These are phyloP conservation scores for Aristolochia contorta DNA, from an alignment of 164 flowering plant genomes.

Conservation along the genomic window DNA sequence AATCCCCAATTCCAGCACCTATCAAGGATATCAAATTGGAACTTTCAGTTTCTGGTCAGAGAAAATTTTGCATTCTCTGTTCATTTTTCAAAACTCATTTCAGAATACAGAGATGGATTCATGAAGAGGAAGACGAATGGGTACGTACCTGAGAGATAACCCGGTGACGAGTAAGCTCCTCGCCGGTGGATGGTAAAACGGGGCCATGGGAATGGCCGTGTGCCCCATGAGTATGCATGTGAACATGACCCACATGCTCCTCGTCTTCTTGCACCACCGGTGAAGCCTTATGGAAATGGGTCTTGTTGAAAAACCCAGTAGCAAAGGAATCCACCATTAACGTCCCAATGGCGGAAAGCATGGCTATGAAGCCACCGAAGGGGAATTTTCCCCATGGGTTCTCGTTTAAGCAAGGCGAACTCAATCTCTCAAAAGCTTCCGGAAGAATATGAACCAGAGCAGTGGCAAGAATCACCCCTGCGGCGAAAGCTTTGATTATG, in stretches of 20 bases:
- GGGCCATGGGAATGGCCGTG: constrained; percentile 13
- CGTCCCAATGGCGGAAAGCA: constrained; percentile 23
- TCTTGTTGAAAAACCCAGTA: constrained; percentile 2
- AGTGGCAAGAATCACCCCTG: constrained; percentile 35
- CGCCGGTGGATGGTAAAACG: not conserved
- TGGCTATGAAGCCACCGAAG: constrained; percentile 24
- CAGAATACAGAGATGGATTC: too few species aligned
- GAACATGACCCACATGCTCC: constrained; percentile 16
- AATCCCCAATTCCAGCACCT: constrained; percentile 36
- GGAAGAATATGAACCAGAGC: constrained; percentile 33
- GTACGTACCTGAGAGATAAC: constrained; percentile 9
- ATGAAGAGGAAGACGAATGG: not conserved
- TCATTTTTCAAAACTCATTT: not conserved
- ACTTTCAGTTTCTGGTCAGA: not conserved
- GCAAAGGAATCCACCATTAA: constrained; percentile 11
- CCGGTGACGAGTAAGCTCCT: constrained; percentile 6
- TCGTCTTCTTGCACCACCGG: constrained; percentile 2
- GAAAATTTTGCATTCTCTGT: not conserved
- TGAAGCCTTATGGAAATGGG: not conserved
- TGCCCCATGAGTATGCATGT: constrained; percentile 22
- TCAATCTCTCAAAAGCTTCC: constrained; percentile 25
- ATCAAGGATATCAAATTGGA: not conserved
- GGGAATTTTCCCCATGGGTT: constrained; percentile 24
- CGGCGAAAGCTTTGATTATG: constrained; percentile 37
- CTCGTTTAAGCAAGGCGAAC: constrained; percentile 17